Base-by-base conservation (phyloP, 495 filamentous ascomycete species). In the Cairneyella variabilis region DNA sequence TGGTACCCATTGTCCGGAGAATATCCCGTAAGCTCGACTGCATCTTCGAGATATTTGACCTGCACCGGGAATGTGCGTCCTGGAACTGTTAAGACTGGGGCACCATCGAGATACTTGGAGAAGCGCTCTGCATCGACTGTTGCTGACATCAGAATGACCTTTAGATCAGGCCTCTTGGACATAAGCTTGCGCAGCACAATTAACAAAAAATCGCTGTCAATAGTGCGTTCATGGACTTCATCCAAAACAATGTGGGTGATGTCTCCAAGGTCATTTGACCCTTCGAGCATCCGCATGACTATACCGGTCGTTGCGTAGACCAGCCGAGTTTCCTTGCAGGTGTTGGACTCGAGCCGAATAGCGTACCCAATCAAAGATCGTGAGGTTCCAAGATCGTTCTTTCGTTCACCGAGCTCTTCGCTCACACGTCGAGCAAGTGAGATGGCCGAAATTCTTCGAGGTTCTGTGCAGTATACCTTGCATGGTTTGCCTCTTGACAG, bases 271-370 rank as follows among this genome's bases (percentile, higher is more conserved):
- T 91, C 84, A 56, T 88, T 83, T 0, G 88, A 89, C 2, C 84
- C 83, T 69, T 98, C 92, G 9, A 98, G 73, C 93, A 97, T 98
- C 12, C 93, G 85, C 75, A 97, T 89, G 5, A 98, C 88, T 57
- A 97, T 95, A 69, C 93, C 93, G 3, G 82, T 85, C 3, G 82
- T 85, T 30, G 91, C 93, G 69, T 90, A 98, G 4, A 97, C 79
- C 21, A 98, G 76, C 50, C 88, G 75, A 4, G 91, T 98, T 32
- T 88, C 79, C 25, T 82, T 72, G 17, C 83, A 82, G n/a, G 86
- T 80, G 55, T 92, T 91, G 42, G 88, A 86, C 63, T 98, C 93
- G 41, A 98, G 72, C 26, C 93, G 81, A 59, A 98, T 95, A 4
- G 92, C 88, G 72, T 95, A 98, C 38, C 93, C 93, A 37, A 98